These are phyloP conservation scores for Urochloa ruziziensis DNA, from an alignment of 176 grass and related monocot genomes.

Conservation along the genomic window DNA sequence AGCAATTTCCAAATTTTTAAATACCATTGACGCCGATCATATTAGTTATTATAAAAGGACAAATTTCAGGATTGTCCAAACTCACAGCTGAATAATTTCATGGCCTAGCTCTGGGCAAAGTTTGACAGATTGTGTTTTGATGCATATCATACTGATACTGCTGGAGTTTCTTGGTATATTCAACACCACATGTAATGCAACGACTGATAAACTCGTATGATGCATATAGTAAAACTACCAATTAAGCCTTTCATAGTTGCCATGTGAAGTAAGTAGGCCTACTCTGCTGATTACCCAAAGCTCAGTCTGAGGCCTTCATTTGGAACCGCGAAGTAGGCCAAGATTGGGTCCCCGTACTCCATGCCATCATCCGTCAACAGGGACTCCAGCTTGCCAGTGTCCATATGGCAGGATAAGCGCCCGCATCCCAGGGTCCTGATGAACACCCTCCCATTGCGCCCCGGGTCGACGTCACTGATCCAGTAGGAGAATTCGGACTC, in stretches of 20 bases:
- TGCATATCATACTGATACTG: too few relatives aligned
- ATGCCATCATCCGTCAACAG: not conserved
- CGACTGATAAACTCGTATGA: too few relatives aligned
- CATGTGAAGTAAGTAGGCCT: not conserved
- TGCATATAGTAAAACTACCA: too few relatives aligned
- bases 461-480: conserved; percentile 19
- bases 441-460: not conserved
- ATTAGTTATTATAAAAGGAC: too few relatives aligned
- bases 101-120: too few relatives aligned
- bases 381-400: not conserved
- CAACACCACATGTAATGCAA: too few relatives aligned
- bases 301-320: not conserved
- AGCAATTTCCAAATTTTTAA: too few relatives aligned
- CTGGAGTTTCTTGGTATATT: too few relatives aligned
- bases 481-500: not conserved
- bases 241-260: not conserved
- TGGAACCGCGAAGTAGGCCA: not conserved
- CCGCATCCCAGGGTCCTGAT: conserved; percentile 1
- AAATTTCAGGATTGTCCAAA: too few relatives aligned
- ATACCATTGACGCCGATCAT: too few relatives aligned
- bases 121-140: too few relatives aligned
- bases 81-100: too few relatives aligned
- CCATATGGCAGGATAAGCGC: not conserved
- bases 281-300: not conserved
- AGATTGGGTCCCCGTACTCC: not conserved